Conservation (phyloP, 2,329 filamentous ascomycete genomes). For the Didymella keratinophila region DNA sequence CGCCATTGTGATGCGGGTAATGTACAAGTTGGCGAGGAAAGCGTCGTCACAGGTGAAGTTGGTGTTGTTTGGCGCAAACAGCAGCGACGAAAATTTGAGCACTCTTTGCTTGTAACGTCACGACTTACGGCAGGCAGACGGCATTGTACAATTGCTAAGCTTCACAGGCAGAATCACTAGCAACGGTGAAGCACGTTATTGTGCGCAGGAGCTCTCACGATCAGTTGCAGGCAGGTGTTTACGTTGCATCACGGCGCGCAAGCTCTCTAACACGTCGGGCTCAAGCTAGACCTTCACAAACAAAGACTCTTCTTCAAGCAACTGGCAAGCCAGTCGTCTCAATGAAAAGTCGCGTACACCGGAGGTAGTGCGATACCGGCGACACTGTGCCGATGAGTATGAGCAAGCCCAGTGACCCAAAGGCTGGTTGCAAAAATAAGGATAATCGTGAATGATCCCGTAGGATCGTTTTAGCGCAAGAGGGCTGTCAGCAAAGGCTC, state of each 20-base stretch:
- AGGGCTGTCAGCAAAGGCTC: too few species aligned
- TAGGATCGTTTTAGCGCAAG: constrained; percentile 12
- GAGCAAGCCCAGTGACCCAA: constrained; percentile 30
- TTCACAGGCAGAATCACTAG: neutral
- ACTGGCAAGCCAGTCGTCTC: constrained; percentile 60
- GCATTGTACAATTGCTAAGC: neutral
- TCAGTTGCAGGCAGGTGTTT: neutral
- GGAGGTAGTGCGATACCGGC: constrained; percentile 32
- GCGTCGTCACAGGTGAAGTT: constrained; percentile 10
- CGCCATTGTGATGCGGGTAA: constrained; percentile 33
- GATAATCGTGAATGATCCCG: constrained; percentile 1
- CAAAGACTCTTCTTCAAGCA: constrained; percentile 64
- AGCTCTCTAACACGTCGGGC: neutral
- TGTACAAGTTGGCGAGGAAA: neutral
- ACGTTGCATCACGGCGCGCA: neutral
- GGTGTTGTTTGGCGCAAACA: constrained; percentile 17
- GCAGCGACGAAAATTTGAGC: constrained; percentile 22
- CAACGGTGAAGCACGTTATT: neutral
- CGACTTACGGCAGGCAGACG: constrained; percentile 7
- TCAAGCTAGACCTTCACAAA: neutral
- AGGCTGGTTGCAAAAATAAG: constrained; percentile 28
- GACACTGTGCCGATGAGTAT: constrained; percentile 32
- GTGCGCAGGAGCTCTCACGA: neutral
- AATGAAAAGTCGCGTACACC: constrained; percentile 61
- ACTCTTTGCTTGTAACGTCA: constrained; percentile 20